Percentiles rank a stretch among this genome's conserved stretches.
phyloP scores from a whole-genome alignment of 345 rosid species.

The Ailanthus altissimus region DNA sequence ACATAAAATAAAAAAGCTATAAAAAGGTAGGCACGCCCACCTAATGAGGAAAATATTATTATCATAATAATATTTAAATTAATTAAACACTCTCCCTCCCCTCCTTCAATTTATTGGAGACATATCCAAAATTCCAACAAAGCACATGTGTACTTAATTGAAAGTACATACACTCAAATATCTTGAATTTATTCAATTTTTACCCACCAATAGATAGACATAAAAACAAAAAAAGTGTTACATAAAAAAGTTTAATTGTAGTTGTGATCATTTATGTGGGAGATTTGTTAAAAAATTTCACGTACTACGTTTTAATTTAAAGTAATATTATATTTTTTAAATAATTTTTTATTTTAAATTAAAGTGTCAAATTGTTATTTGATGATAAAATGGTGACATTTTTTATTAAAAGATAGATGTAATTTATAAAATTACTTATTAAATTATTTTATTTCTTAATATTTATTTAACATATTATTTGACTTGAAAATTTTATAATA shows the following conservation, averaged over 20 bases:
- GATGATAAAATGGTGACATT: no score
- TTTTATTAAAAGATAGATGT: no score
- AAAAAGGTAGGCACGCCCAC: background rate
- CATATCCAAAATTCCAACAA: background rate
- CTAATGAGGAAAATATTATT: no score
- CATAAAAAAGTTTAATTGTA: background rate
- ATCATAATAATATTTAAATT: background rate
- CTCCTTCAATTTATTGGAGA: background rate
- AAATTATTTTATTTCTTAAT: no score
- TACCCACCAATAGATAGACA: background rate
- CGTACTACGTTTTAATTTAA: no score
- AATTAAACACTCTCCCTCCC: background rate
- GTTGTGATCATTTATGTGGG: background rate
- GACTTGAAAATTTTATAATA: no score
- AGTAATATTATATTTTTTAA: no score
- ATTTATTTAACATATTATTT: no score
- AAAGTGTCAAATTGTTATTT: no score
- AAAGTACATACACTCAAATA: background rate
- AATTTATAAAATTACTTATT: no score
- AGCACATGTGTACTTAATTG: background rate
- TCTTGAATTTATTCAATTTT: background rate
- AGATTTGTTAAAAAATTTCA: background rate
- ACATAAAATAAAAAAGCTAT: background rate
- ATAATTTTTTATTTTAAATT: no score
- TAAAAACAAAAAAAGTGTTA: background rate